Percentiles rank a stretch among this genome's conserved stretches.
Conservation (phyloP, 805 yeast species). For the Jamesozyma piceae region DNA sequence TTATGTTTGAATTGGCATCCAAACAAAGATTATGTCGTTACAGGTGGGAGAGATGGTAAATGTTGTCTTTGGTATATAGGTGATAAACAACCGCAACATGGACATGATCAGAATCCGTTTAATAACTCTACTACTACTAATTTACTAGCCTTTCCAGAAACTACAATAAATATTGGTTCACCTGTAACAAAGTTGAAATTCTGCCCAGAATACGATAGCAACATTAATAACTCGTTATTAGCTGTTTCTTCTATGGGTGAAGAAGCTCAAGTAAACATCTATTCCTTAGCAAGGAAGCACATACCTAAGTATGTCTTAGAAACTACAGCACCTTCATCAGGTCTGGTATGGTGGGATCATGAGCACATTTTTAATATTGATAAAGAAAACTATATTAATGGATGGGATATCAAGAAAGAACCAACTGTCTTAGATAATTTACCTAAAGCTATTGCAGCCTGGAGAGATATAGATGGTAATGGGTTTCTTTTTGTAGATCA, state of each 20-base stretch:
- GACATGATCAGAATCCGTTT: constrained; percentile 51
- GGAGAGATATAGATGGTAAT: constrained; percentile 32
- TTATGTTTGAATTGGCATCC: constrained; percentile 85
- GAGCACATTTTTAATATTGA: constrained; percentile 28
- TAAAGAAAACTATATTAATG: constrained; percentile 25
- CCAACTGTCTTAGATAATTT: constrained; percentile 27
- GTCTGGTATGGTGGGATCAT: constrained; percentile 31
- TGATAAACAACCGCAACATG: constrained; percentile 8
- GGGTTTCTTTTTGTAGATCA: constrained; percentile 27
- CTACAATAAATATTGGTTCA: constrained; percentile 61
- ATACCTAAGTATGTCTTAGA: constrained; percentile 48
- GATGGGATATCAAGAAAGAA: constrained; percentile 27
- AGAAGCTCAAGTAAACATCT: constrained; percentile 57
- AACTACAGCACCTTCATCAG: constrained; percentile 25
- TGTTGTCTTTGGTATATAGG: constrained; percentile 30
- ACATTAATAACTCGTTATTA: constrained; percentile 49
- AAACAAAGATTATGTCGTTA: constrained; percentile 63
- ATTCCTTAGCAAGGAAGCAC: constrained; percentile 60
- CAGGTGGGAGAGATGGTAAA: constrained; percentile 85
- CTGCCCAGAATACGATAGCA: constrained; percentile 23
- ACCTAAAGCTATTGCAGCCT: constrained; percentile 19
- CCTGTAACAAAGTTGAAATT: constrained; percentile 53
- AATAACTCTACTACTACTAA: constrained; percentile 16
- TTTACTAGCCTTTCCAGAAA: constrained; percentile 44
- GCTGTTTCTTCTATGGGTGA: constrained; percentile 69